Conservation (phyloP, 345 rosid species). For the Lepidium aucheri region DNA sequence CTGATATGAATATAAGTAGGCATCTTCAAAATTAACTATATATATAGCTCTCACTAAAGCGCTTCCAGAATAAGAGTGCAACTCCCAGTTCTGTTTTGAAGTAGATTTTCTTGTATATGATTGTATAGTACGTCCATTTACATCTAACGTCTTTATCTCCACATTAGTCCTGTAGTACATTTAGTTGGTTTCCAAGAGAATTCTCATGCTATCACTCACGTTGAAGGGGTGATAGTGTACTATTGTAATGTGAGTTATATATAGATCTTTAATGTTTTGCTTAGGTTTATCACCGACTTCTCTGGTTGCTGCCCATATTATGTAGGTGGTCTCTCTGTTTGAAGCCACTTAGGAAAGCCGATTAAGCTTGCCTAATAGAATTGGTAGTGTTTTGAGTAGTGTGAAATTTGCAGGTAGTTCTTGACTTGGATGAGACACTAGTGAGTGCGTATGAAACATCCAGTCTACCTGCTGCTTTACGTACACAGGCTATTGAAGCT, state of each 20-base stretch:
- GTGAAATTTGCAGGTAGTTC: constrained; percentile 57
- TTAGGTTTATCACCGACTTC: neutral
- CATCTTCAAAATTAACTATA: too few relatives aligned
- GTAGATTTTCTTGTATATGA: neutral
- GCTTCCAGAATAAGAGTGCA: neutral
- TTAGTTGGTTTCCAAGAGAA: neutral
- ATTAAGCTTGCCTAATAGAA: neutral
- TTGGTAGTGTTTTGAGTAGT: neutral
- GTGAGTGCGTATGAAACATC: constrained; percentile 23
- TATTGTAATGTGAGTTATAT: neutral
- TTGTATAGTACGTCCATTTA: neutral
- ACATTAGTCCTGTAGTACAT: neutral
- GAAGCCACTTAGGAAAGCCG: neutral
- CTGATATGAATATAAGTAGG: neutral
- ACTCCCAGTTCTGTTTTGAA: neutral
- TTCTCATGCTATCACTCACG: neutral
- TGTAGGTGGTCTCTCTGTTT: neutral
- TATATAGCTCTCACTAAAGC: too few relatives aligned
- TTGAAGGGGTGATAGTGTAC: neutral
- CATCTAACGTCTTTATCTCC: neutral
- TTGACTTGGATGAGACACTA: constrained; percentile 83
- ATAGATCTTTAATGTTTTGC: neutral
- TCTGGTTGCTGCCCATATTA: neutral
- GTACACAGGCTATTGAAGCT: constrained; percentile 53
- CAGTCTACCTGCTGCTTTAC: constrained; percentile 47